These are phyloP conservation scores for Aspergillus sp. DNA, from an alignment of 2,329 filamentous ascomycete species.

Conservation along the genomic window DNA sequence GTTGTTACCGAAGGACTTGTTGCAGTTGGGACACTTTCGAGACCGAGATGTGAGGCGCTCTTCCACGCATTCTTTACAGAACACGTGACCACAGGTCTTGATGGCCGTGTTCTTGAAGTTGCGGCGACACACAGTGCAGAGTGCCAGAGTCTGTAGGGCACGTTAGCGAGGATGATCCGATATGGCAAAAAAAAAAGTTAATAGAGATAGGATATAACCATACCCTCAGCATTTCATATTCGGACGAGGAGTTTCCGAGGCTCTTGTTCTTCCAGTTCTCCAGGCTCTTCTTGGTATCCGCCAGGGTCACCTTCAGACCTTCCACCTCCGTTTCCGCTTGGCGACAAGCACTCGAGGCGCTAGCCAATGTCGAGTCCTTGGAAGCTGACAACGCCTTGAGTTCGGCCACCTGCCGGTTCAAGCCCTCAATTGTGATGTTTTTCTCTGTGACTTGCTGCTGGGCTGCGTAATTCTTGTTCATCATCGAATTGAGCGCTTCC, in stretches of 20 bases:
- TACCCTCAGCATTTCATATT: conserved; percentile 84
- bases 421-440: conserved; percentile 67
- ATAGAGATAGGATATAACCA: conserved; percentile 36
- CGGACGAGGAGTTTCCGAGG: conserved; percentile 75
- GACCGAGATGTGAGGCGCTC: conserved; percentile 86
- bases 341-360: conserved; percentile 63
- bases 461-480: conserved; percentile 71
- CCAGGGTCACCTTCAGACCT: conserved; percentile 73
- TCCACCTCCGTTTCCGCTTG: conserved; percentile 73
- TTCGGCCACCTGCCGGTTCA: conserved; percentile 75
- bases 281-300: conserved; percentile 77
- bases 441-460: conserved; percentile 73
- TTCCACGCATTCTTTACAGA: conserved; percentile 88
- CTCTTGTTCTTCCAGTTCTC: conserved; percentile 85
- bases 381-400: conserved; percentile 71
- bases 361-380: conserved; percentile 70
- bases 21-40: conserved; percentile 93
- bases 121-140: conserved; percentile 89
- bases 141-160: conserved; percentile 64
- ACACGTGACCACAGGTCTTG: conserved; percentile 92
- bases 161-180: conserved; percentile 19
- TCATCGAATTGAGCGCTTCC: conserved; percentile 71
- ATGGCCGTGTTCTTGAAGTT: conserved; percentile 93
- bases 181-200: not conserved
- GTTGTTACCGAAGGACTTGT: conserved; percentile 83